A percentile compares a stretch with the other conserved stretches of the same genome.
Conservation (phyloP, 495 filamentous ascomycete species). For the Xylaria telfairii region DNA sequence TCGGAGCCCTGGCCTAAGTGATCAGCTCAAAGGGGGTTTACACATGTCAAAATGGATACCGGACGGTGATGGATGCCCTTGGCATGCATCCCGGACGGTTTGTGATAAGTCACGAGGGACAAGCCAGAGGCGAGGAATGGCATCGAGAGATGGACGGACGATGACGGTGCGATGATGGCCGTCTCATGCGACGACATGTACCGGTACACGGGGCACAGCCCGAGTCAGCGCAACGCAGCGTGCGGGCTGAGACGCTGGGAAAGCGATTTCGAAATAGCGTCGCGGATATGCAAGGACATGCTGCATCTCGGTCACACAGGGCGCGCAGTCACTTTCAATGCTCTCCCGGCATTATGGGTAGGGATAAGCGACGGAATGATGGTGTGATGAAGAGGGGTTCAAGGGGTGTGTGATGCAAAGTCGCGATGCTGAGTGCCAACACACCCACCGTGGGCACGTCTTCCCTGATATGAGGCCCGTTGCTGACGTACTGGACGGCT, state of each 20-base stretch:
- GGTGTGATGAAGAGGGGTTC: conserved; percentile 31
- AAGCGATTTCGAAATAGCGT: conserved; percentile 35
- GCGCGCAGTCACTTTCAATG: conserved; percentile 26
- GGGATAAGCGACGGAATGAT: conserved; percentile 35
- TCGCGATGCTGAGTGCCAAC: not conserved
- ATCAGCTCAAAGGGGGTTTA: conserved; percentile 19
- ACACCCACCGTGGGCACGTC: conserved; percentile 2
- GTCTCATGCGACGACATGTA: conserved; percentile 16
- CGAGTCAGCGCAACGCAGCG: conserved; percentile 15
- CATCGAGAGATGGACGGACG: conserved; percentile 2
- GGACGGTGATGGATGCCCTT: conserved; percentile 21
- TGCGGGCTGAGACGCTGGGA: conserved; percentile 30
- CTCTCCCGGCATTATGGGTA: conserved; percentile 39
- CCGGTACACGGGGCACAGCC: conserved; percentile 7
- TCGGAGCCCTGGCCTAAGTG: not conserved
- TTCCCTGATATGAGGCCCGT: conserved; percentile 3
- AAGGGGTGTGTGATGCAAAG: conserved; percentile 21
- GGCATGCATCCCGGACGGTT: conserved; percentile 19
- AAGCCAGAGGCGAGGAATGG: conserved; percentile 25
- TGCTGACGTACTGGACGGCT: conserved; percentile 12
- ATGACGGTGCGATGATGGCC: conserved; percentile 19
- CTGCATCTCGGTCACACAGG: conserved; percentile 29
- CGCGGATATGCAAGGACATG: conserved; percentile 39
- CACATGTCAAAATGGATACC: conserved; percentile 23
- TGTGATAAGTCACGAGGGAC: conserved; percentile 26